Evolutionary conservation across 345 rosid species (phyloP).

Genomic region (Balakata baccata): DNA sequence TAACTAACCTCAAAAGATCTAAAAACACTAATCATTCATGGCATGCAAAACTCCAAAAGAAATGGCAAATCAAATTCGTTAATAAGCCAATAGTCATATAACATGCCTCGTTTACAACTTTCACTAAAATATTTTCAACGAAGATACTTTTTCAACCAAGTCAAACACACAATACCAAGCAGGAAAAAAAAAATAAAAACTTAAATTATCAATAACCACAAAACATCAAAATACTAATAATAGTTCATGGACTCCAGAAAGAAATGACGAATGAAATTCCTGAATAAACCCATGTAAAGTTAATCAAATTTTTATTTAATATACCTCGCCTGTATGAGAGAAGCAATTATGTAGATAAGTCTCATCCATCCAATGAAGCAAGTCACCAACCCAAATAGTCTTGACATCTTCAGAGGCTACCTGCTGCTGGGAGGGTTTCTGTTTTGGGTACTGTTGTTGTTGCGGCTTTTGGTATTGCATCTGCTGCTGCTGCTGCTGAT

Average conservation of each 20-base stretch:
- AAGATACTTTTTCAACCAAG: too few species aligned
- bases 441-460: background rate
- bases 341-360: slow-evolving; percentile 70
- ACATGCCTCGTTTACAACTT: too few species aligned
- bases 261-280: background rate
- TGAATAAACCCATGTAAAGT: background rate
- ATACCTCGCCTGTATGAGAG: slow-evolving; percentile 71
- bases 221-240: too few species aligned
- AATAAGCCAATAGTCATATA: too few species aligned
- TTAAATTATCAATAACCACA: too few species aligned
- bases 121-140: too few species aligned
- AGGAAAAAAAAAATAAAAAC: too few species aligned
- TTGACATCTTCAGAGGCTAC: slow-evolving; percentile 58
- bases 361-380: slow-evolving; percentile 84
- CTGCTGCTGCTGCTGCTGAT: slow-evolving; percentile 27
- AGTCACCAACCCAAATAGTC: slow-evolving; percentile 79
- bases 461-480: slow-evolving; percentile 31
- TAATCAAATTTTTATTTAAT: background rate
- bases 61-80: too few species aligned
- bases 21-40: background rate
- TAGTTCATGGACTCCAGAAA: background rate
- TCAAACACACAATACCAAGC: too few species aligned
- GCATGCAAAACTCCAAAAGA: too few species aligned
- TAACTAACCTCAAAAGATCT: slow-evolving; percentile 1
- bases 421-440: slow-evolving; percentile 26